Percentiles rank a stretch among this genome's conserved stretches.
Conservation (phyloP, 192 early-diverging fungal genomes). For the Rhizophagus clarus region DNA sequence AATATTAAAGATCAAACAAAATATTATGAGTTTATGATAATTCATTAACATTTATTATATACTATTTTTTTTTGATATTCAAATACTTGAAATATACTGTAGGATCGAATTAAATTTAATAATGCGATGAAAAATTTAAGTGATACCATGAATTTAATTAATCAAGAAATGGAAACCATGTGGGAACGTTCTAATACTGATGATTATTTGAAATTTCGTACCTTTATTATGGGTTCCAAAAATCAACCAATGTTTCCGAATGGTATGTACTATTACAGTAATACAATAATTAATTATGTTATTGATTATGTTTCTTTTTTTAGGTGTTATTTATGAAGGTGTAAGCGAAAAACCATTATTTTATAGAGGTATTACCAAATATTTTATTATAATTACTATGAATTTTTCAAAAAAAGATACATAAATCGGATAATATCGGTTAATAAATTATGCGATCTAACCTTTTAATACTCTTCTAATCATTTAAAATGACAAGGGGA, state of each 20-base stretch:
- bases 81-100: too few relatives aligned
- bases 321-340: slow-evolving; percentile 81
- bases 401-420: too few relatives aligned
- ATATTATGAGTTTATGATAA: too few relatives aligned
- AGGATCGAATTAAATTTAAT: slow-evolving; percentile 67
- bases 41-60: too few relatives aligned
- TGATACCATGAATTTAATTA: slow-evolving; percentile 67
- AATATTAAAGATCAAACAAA: too few relatives aligned
- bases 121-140: slow-evolving; percentile 56
- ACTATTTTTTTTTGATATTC: too few relatives aligned
- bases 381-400: too few relatives aligned
- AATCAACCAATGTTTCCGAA: slow-evolving; percentile 91
- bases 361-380: slow-evolving; percentile 51
- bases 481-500: too few relatives aligned
- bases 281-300: neutral
- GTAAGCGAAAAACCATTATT: slow-evolving; percentile 55
- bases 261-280: slow-evolving; percentile 36
- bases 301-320: neutral
- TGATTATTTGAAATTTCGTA: slow-evolving; percentile 87
- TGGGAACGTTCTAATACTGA: slow-evolving; percentile 65
- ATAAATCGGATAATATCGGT: too few relatives aligned
- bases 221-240: slow-evolving; percentile 89
- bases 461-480: too few relatives aligned
- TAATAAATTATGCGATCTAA: too few relatives aligned
- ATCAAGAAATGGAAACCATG: slow-evolving; percentile 80